Base-by-base conservation (phyloP, 2,329 filamentous ascomycete genomes). In the Diaporthe helianthi region DNA sequence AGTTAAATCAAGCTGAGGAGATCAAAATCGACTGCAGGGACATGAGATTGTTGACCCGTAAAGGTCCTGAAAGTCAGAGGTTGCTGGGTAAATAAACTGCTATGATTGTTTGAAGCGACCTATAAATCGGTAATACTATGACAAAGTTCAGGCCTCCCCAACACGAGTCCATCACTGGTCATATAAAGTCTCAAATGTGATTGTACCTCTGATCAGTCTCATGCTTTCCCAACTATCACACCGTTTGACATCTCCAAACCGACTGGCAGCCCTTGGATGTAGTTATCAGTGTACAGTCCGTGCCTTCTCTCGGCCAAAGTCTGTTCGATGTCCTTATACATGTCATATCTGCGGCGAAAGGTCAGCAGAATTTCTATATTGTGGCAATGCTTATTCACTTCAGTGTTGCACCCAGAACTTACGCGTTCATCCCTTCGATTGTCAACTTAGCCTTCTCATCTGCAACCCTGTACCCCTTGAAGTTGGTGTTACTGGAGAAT, bases 351-450 rank as follows among this genome's bases (percentile, higher is more conserved):
- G 66, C 38, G 51, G 44, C 12, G 7, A 33, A 52, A 38, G 13
- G 49, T 52, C n/a, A 67, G 24, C 38, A 33, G 7, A 12, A 5
- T 19, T 12, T 31, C 24, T 13, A 31, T 15, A n/a, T 15, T 2
- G 15, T 17, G 54, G 38, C n/a, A 64, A 15, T 7, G 55, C 17
- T n/a, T n/a, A n/a, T n/a, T n/a, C 4, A 4, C 0, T 26, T 4
- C 17, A 0, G 31, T 2, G 1, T 2, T 1, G 1, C 5, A 15
- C 9, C 1, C 6, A 52, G 6, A 60, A 82, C 85, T 80, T 80
- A 87, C 81, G 82, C 81, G 70, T 92, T 91, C 88, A 92, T 91
- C 76, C 92, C 89, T 72, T 90, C 88, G 61, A 92, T 90, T 0
- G 89, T 91, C 38, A 92, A 75, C 71, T 89, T 89, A 55, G 86